These are phyloP conservation scores for Phaffia tasmanica DNA, from an alignment of 768 basidiomycete species.

Conservation along the genomic window DNA sequence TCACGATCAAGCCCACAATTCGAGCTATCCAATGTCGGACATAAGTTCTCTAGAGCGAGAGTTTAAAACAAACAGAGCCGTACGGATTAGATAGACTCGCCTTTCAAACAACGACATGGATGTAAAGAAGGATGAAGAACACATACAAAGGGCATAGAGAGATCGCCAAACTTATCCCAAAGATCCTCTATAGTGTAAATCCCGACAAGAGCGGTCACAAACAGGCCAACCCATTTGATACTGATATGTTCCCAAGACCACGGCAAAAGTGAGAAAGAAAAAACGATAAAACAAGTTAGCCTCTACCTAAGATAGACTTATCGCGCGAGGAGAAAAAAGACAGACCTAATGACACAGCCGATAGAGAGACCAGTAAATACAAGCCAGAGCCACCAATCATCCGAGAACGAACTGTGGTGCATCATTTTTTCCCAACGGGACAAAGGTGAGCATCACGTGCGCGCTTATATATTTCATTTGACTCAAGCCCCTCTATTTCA, in stretches of 20 bases:
- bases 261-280: neutral
- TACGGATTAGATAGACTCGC: neutral
- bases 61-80: neutral
- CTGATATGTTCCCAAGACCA: constrained; percentile 40
- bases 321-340: neutral
- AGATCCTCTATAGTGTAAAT: constrained; percentile 94
- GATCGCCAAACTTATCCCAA: constrained; percentile 96
- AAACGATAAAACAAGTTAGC: neutral
- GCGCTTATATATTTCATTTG: constrained; percentile 3
- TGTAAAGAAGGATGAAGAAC: neutral
- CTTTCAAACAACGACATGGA: neutral
- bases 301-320: neutral
- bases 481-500: neutral
- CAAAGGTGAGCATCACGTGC: neutral
- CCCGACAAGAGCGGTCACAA: constrained; percentile 88
- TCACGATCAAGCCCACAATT: constrained; percentile 67
- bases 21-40: constrained; percentile 82
- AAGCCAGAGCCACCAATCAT: constrained; percentile 98
- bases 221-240: constrained; percentile 91
- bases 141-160: constrained; percentile 77
- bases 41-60: constrained; percentile 59
- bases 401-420: constrained; percentile 63
- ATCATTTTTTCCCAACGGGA: neutral
- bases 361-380: constrained; percentile 86
- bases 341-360: constrained; percentile 81